phyloP scores from a whole-genome alignment of 768 basidiomycete species.

The Favolaschia claudopus region DNA sequence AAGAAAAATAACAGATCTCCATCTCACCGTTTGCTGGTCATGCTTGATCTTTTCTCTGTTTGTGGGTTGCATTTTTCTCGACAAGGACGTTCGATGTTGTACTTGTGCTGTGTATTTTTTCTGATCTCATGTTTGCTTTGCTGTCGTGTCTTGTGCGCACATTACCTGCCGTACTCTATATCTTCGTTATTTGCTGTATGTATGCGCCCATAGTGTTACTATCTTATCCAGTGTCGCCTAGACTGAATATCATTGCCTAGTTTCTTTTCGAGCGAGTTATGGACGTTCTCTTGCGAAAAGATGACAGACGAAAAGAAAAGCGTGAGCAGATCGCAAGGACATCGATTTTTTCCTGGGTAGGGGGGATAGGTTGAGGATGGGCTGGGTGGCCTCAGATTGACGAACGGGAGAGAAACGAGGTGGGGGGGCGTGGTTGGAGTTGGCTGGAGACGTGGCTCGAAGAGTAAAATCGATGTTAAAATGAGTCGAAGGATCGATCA shows the following conservation, averaged over 20 bases:
- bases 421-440: constrained; percentile 4
- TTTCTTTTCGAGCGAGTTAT: background rate
- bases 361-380: background rate
- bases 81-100: background rate
- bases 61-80: background rate
- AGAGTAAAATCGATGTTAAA: constrained; percentile 3
- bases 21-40: no score
- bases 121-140: background rate
- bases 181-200: constrained; percentile 17
- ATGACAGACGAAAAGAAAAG: constrained; percentile 4
- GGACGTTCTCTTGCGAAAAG: background rate
- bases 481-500: constrained; percentile 16
- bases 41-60: no score
- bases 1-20: no score
- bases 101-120: constrained; percentile 6
- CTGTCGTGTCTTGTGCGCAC: background rate
- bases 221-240: constrained; percentile 16
- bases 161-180: constrained; percentile 9
- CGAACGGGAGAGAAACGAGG: background rate
- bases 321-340: background rate
- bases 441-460: background rate
- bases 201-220: constrained; percentile 14
- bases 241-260: constrained; percentile 8
- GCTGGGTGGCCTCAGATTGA: background rate
- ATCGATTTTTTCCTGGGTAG: background rate